Base-by-base conservation (phyloP, 179 eudicot species). In the Corrigiola litoralis region DNA sequence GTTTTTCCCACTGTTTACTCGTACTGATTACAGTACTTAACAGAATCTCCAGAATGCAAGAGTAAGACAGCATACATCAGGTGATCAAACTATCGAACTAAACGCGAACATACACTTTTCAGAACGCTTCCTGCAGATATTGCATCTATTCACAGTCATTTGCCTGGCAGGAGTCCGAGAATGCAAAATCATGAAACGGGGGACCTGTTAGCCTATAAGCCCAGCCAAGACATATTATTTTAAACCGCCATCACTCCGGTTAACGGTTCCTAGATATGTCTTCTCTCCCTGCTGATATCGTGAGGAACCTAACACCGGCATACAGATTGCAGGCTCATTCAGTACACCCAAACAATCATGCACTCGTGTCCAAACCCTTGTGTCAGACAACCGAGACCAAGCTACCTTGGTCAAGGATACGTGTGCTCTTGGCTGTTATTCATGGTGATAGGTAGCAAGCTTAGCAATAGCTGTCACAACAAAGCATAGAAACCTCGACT, bases 381-480 rank as follows among this genome's bases (percentile, higher is more conserved):
- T 79, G 72, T 94, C 95, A 42, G 96, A 85, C 31, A 84, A 74
- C 61, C 80, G 86, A 70, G 97, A 95, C 60, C 95, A 92, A 47
- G 95, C 99, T 59, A 91, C 97, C 99, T 95, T 95, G 41, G 87
- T 77, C 76, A 95, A 76, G 67, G 96, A 88, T 31, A 95, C 99
- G 44, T 95, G 95, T 29, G 96, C 96, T 77, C 99, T 85, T 41
- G 97, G 99, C 33, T 88, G 82, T 65, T 91, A 79, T 61, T 95
- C 99, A 62, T 86, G 89, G 75, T 91, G 99, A 70, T 76, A 82
- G 31, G 99, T 92, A 62, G 99, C 99, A 62, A 95, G 90, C 74
- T 95, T 91, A 17, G 97, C 95, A 61, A 95, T 91, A 31, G 99
- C 97, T 37, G 95, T 91, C 76, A 95, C 90, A 63, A 95, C 99